Evolutionary conservation across 805 yeast species (phyloP).

Genomic region (Candida suzukii): DNA sequence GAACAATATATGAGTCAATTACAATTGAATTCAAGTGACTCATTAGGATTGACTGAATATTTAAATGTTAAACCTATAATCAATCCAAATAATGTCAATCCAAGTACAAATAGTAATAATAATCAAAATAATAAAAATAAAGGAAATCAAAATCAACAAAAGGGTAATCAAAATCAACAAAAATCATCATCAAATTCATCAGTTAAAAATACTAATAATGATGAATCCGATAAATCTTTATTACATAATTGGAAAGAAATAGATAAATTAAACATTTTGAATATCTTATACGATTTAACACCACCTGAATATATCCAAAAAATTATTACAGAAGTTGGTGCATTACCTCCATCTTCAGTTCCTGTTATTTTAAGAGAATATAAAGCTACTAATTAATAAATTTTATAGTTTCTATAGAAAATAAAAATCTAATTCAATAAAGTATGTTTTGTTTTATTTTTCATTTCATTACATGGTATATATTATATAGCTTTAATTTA

Average conservation of each 20-base stretch:
- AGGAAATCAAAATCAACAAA: conserved; percentile 12
- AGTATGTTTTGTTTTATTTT: too few relatives aligned
- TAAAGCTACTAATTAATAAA: conserved; percentile 33
- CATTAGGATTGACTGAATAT: conserved; percentile 20
- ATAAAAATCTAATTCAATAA: too few relatives aligned
- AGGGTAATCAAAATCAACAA: conserved; percentile 11
- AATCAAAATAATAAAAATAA: conserved; percentile 19
- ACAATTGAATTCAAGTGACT: conserved; percentile 18
- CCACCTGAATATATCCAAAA: conserved; percentile 92
- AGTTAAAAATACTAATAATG: conserved; percentile 31
- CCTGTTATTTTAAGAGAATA: conserved; percentile 95
- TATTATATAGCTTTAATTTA: too few relatives aligned
- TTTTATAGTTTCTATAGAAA: too few relatives aligned
- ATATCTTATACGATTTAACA: conserved; percentile 87
- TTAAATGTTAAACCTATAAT: conserved; percentile 10
- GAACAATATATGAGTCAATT: conserved; percentile 50
- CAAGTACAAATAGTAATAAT: conserved; percentile 16
- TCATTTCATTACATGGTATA: too few relatives aligned
- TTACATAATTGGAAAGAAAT: conserved; percentile 57
- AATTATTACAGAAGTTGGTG: conserved; percentile 93
- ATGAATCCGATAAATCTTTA: not conserved
- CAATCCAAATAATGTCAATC: not conserved
- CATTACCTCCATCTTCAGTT: conserved; percentile 95
- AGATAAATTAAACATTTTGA: conserved; percentile 64
- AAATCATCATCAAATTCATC: conserved; percentile 18